Percentiles rank a stretch among this genome's conserved stretches.
Evolutionary conservation across 2,329 filamentous ascomycete genomes (phyloP).

Genomic region (Botryosphaeria dothidea): DNA sequence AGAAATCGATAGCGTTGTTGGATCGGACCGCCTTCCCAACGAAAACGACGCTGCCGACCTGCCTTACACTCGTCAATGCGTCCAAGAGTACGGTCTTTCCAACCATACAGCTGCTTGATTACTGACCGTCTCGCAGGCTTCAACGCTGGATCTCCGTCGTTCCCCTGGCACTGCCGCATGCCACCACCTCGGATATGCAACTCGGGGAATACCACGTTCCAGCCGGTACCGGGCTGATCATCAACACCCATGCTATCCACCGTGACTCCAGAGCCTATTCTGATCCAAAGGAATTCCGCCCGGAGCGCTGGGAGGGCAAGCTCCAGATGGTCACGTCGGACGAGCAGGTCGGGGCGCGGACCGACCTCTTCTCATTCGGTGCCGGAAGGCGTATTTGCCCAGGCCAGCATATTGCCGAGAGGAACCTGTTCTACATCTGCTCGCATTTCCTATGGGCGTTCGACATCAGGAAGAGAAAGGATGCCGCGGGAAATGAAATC

Average conservation of each 20-base stretch:
- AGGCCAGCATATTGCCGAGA: slow-evolving; percentile 39
- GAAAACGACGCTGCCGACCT: slow-evolving; percentile 20
- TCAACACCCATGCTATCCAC: slow-evolving; percentile 39
- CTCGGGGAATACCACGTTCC: slow-evolving; percentile 39
- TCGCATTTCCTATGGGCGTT: slow-evolving; percentile 38
- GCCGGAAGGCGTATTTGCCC: slow-evolving; percentile 40
- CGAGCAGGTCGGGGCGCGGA: slow-evolving; percentile 22
- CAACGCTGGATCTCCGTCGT: neutral
- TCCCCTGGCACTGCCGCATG: slow-evolving; percentile 37
- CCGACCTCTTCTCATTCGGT: slow-evolving; percentile 39
- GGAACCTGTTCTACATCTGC: slow-evolving; percentile 32
- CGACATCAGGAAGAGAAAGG: slow-evolving; percentile 22
- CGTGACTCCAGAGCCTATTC: slow-evolving; percentile 25
- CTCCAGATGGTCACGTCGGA: slow-evolving; percentile 24
- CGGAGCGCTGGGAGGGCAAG: slow-evolving; percentile 24
- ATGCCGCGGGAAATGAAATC: slow-evolving; percentile 7
- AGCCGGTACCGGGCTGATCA: slow-evolving; percentile 40
- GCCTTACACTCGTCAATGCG: slow-evolving; percentile 17
- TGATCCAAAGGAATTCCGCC: slow-evolving; percentile 12
- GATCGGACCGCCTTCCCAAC: slow-evolving; percentile 20
- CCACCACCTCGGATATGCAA: slow-evolving; percentile 33
- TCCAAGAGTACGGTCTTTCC: slow-evolving; percentile 19
- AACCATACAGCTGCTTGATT: neutral
- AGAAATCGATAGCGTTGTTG: slow-evolving; percentile 25
- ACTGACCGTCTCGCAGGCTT: slow-evolving; percentile 25